Evolutionary conservation across 441 rosid genomes (phyloP).

Genomic region (Pelargonium citronellum): DNA sequence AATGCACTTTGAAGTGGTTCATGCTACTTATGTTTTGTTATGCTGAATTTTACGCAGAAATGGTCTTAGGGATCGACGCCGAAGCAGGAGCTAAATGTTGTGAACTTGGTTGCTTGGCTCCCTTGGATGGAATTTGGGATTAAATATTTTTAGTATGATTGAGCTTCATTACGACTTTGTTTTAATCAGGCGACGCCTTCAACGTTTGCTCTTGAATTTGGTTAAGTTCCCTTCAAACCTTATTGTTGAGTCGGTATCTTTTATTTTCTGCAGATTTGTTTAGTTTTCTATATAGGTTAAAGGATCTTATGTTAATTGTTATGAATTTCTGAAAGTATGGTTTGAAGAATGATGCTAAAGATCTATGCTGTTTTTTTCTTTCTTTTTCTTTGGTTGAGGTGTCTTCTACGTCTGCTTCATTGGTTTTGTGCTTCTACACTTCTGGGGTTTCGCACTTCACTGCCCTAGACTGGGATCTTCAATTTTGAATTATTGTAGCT

Average conservation of each 20-base stretch:
- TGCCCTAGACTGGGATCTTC: conserved; percentile 60
- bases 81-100: conserved; percentile 77
- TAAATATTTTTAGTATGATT: conserved; percentile 54
- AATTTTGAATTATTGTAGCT: conserved; percentile 51
- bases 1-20: too few species aligned
- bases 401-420: conserved; percentile 55
- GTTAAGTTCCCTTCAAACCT: conserved; percentile 61
- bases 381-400: conserved; percentile 52
- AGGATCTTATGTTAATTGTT: conserved; percentile 25
- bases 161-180: conserved; percentile 56
- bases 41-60: conserved; percentile 46
- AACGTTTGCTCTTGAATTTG: conserved; percentile 52
- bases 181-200: conserved; percentile 52
- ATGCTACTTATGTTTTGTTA: not conserved
- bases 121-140: conserved; percentile 31
- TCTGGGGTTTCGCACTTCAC: conserved; percentile 54
- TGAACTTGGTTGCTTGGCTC: conserved; percentile 20
- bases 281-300: conserved; percentile 25
- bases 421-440: conserved; percentile 80
- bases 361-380: conserved; percentile 48
- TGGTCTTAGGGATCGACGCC: conserved; percentile 67
- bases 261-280: conserved; percentile 30
- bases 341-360: conserved; percentile 44
- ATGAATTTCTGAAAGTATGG: conserved; percentile 30
- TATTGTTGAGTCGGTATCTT: conserved; percentile 39